phyloP scores from a whole-genome alignment of 2,329 filamentous ascomycete genomes.

The Biscogniauxia mediterranea region DNA sequence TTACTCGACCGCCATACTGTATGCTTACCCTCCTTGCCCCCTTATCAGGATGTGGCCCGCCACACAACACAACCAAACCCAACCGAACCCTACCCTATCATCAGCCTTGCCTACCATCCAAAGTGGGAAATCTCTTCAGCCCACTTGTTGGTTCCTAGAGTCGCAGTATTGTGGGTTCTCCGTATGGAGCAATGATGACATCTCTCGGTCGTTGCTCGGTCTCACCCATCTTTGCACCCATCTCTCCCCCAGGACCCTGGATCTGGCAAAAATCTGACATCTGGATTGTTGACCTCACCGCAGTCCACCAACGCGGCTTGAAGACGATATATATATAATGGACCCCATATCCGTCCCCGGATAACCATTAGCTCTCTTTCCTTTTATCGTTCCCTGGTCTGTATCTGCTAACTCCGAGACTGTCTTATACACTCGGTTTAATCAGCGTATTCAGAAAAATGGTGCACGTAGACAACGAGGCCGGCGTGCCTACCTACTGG shows the following conservation, averaged over 20 bases:
- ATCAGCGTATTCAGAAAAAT: conserved; percentile 11
- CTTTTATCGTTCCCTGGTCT: neutral
- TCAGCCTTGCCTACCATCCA: neutral
- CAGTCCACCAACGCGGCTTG: neutral
- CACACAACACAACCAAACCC: neutral
- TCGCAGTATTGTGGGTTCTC: neutral
- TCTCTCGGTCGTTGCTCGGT: conserved; percentile 11
- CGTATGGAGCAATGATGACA: conserved; percentile 7
- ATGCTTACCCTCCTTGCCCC: neutral
- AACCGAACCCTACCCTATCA: neutral
- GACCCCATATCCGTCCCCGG: neutral
- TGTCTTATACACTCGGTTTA: conserved; percentile 1
- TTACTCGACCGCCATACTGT: neutral
- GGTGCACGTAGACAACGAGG: conserved; percentile 28
- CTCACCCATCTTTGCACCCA: conserved; percentile 1
- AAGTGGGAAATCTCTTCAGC: neutral
- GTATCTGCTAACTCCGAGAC: neutral
- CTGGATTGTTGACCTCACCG: neutral
- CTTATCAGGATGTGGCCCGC: neutral
- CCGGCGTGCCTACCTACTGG: conserved; percentile 32
- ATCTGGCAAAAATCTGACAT: conserved; percentile 2
- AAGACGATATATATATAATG: neutral
- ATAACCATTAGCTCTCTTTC: neutral
- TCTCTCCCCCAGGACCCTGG: conserved; percentile 7
- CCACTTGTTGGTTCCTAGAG: neutral